These are phyloP conservation scores for Ceratocystis papillata DNA, from an alignment of 2,329 filamentous ascomycete species.

Conservation along the genomic window DNA sequence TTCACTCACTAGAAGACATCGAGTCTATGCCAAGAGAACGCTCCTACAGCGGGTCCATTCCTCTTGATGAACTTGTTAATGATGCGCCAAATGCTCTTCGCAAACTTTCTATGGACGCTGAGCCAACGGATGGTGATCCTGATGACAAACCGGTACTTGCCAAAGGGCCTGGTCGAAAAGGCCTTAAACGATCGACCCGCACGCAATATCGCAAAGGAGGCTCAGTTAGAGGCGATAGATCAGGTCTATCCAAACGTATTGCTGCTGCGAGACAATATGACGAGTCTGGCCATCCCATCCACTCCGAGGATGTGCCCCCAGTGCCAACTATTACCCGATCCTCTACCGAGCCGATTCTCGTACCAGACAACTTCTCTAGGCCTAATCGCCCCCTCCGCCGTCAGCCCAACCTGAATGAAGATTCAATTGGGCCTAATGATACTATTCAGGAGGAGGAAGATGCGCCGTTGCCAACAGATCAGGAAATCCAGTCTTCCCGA, in stretches of 20 bases:
- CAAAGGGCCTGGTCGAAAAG: slow-evolving; percentile 57
- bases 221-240: slow-evolving; percentile 67
- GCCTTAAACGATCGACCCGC: slow-evolving; percentile 76
- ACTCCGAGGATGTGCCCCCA: slow-evolving; percentile 31
- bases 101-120: slow-evolving; percentile 51
- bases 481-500: slow-evolving; percentile 4
- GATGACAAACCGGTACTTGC: slow-evolving; percentile 76
- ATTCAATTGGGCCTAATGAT: slow-evolving; percentile 29
- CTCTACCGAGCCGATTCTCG: slow-evolving; percentile 55
- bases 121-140: slow-evolving; percentile 37
- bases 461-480: neutral
- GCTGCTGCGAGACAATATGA: slow-evolving; percentile 30
- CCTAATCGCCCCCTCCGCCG: slow-evolving; percentile 41
- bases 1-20: slow-evolving; percentile 70
- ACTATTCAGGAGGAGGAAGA: slow-evolving; percentile 10
- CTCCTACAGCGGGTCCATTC: slow-evolving; percentile 43
- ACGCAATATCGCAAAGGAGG: slow-evolving; percentile 82
- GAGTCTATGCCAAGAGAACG: slow-evolving; percentile 65
- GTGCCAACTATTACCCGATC: slow-evolving; percentile 46
- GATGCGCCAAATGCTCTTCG: slow-evolving; percentile 64
- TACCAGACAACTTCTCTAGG: slow-evolving; percentile 49
- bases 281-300: slow-evolving; percentile 28
- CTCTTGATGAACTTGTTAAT: slow-evolving; percentile 69
- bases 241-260: slow-evolving; percentile 63
- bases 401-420: slow-evolving; percentile 41